Percentiles rank a stretch among this genome's conserved stretches.
phyloP scores from a whole-genome alignment of 257 asterid genomes.

The Solanum gracilifrons region DNA sequence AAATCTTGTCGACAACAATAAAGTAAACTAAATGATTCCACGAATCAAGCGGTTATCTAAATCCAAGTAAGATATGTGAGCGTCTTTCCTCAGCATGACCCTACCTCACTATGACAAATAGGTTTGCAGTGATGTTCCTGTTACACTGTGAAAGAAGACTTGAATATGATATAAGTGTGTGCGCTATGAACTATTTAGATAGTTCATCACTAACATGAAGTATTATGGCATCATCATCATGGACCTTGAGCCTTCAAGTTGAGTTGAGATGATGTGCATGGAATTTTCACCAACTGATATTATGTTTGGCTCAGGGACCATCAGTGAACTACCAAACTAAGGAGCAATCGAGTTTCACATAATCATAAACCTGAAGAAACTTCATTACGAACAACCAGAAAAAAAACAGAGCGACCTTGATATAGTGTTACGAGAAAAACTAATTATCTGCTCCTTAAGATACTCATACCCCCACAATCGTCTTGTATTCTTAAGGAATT shows the following conservation, averaged over 20 bases:
- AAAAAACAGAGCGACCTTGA: background rate
- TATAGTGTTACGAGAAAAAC: background rate
- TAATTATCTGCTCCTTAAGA: background rate
- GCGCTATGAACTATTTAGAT: background rate
- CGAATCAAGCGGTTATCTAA: background rate
- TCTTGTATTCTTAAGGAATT: background rate
- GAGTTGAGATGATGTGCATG: background rate
- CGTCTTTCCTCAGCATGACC: background rate
- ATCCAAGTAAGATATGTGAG: background rate
- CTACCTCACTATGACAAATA: background rate
- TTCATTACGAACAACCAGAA: background rate
- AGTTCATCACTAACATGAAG: background rate
- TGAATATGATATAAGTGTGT: background rate
- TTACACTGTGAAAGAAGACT: background rate
- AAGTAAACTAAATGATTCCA: background rate
- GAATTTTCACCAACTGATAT: background rate
- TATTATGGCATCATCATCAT: background rate
- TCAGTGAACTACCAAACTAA: background rate
- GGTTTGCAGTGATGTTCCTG: background rate
- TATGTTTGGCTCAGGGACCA: background rate
- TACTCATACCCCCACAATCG: background rate
- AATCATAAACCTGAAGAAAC: background rate
- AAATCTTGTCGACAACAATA: background rate
- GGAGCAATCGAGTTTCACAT: background rate
- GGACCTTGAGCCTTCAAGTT: background rate